Percentiles rank a stretch among this genome's conserved stretches.
Evolutionary conservation across 2,329 filamentous ascomycete genomes (phyloP).

Genomic region (Cercospora citrullina): DNA sequence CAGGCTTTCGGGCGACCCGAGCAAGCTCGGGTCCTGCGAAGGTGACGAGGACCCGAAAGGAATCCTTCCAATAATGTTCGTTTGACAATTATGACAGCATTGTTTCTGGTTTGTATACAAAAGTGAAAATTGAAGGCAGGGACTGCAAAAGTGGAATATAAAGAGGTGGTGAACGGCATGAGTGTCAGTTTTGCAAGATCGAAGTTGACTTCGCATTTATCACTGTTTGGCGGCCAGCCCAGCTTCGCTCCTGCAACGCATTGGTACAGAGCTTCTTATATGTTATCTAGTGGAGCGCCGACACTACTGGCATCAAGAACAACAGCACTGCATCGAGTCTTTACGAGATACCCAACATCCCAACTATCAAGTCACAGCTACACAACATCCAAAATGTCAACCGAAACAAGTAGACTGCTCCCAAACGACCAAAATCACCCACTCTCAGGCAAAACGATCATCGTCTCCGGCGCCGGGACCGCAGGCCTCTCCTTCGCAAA

Average conservation of each 20-base stretch:
- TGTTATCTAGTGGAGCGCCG: not conserved
- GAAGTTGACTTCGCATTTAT: not conserved
- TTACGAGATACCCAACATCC: not conserved
- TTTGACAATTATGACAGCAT: not conserved
- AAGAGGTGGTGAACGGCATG: not conserved
- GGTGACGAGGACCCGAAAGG: not conserved
- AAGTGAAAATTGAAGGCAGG: not conserved
- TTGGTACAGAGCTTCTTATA: not conserved
- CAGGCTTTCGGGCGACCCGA: not conserved
- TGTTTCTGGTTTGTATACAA: not conserved
- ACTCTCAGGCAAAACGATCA: constrained; percentile 22
- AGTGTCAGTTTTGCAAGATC: not conserved
- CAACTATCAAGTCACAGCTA: not conserved
- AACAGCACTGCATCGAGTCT: not conserved
- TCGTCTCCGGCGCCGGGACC: constrained; percentile 21
- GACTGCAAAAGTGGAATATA: not conserved
- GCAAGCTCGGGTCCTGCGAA: not conserved
- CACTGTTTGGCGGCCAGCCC: not conserved
- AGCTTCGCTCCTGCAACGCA: not conserved
- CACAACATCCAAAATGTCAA: not conserved
- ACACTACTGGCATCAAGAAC: not conserved
- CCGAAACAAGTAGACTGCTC: not conserved
- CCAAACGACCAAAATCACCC: not conserved
- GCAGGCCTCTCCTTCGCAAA: constrained; percentile 23
- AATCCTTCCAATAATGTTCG: not conserved